Base-by-base conservation (phyloP, 2,329 filamentous ascomycete genomes). In the Claviceps spartinae region DNA sequence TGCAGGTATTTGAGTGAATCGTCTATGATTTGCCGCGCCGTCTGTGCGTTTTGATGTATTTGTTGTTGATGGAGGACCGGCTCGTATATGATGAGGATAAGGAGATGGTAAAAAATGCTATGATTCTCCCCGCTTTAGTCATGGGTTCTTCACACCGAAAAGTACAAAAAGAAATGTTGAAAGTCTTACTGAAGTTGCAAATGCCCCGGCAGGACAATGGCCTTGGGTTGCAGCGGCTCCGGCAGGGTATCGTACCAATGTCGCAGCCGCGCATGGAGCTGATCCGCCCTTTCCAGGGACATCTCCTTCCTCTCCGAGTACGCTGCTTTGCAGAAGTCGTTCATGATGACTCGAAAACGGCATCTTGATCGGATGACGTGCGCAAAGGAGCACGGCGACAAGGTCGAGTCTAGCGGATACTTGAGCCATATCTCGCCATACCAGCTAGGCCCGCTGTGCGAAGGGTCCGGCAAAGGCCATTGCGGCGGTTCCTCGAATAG, bases 381-480 rank as follows among this genome's bases (percentile, higher is more conserved):
- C 1, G 63, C 62, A 48, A 65, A 61, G 16, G 58, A 49, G 1
- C 57, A 57, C 0, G 62, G 56, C 6, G 58, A 56, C 1, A 62
- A 57, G 1, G 54, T 54, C 0, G 56, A 46, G 9, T 54, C 57
- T 5, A 59, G 36, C 0, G 68, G 68, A 50, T 71, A 72, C 20
- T 59, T 64, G 0, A 70, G 52, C 60, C 61, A 65, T 2, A 67
- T 56, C 45, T 72, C 68, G 4, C 67, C 65, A 34, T 67, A 70
- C 59, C 62, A 69, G 0, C 49, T 45, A 0, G 55, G 1, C 5
- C 62, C 55, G 1, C 59, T 11, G 3, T 30, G 30, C 8, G 51
- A 46, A 0, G 61, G 55, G 22, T 65, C 59, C 8, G 66, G 69
- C 1, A 71, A 54, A 3, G 54, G 57, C 53, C 59, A 61, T 2